Evolutionary conservation across 2,329 filamentous ascomycete species (phyloP).

Genomic region (Alternaria gansuensis): DNA sequence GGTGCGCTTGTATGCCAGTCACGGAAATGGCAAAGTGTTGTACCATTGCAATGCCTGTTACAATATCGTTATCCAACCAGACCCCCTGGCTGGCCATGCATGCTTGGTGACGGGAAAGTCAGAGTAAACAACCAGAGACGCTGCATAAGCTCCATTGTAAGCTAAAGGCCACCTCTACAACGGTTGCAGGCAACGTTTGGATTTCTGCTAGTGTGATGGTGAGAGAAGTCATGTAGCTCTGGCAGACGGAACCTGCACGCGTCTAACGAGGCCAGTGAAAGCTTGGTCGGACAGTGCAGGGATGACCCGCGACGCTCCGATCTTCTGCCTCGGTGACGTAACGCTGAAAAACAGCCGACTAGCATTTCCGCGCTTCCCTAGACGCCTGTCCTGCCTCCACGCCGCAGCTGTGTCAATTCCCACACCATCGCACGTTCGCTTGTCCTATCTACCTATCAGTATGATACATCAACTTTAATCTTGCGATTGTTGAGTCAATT

Average conservation of each 20-base stretch:
- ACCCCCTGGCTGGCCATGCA: background rate
- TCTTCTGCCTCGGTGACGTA: conserved; percentile 25
- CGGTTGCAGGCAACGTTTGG: background rate
- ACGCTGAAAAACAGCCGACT: conserved; percentile 23
- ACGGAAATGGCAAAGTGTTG: conserved; percentile 24
- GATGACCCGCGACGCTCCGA: conserved; percentile 7
- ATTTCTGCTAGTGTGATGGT: background rate
- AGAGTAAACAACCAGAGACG: background rate
- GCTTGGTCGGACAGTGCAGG: conserved; percentile 25
- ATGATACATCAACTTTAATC: conserved; percentile 7
- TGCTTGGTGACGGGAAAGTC: background rate
- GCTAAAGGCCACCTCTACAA: too few relatives aligned
- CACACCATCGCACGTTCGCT: conserved; percentile 1
- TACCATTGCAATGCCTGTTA: conserved; percentile 12
- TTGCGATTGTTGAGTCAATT: conserved; percentile 23
- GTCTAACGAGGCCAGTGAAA: conserved; percentile 14
- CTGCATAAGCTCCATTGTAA: background rate
- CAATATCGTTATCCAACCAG: background rate
- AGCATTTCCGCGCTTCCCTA: conserved; percentile 28
- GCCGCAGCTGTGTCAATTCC: conserved; percentile 1
- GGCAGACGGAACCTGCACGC: background rate
- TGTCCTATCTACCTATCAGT: conserved; percentile 9
- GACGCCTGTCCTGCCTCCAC: conserved; percentile 4
- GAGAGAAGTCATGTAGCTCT: background rate
- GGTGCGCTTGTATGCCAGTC: conserved; percentile 24